Evolutionary conservation across 192 early-diverging fungal genomes (phyloP), one percentile per base, ranked within the genome.

Genomic region (Coemansia sp.): DNA sequence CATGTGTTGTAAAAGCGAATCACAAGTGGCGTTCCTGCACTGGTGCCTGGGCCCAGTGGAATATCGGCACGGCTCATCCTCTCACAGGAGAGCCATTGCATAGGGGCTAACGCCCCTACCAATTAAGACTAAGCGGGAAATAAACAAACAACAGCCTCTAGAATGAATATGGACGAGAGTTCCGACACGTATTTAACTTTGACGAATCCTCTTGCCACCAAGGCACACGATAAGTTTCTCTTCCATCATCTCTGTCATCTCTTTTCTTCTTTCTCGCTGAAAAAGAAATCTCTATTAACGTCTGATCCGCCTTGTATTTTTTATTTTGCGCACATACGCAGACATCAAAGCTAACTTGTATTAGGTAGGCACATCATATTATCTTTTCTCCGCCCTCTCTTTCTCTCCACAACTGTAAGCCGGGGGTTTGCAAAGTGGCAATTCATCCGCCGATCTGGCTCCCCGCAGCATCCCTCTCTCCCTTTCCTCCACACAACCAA

Each of bases 371-470:
- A 29, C 9, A n/a, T 21, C 7, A 50, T 14, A 55, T 29, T 8
- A 19, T 14, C 41, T 36, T 3, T 15, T 45, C 21, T 50, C 19
- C 48, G n/a, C 48, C 14, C 12, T 14, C 51, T 11, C 51, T 27
- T 1, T 31, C 23, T 29, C 51, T 4, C 48, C 19, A 9, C 48
- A 50, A 9, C 12, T 27, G 25, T 55, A 29, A 25, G 21, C 45
- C 21, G 45, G 45, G 45, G 45, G 27, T 27, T 48, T 48, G 45
- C 51, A 55, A 55, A 55, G 51, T 55, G 51, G 51, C 51, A 55
- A 55, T 55, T 55, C 23, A 55, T 55, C 51, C 51, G 12, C 51
- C 51, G 51, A 55, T 55, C 51, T 55, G 51, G 51, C 27, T 14
- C 51, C 51, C 23, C 51, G 25, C 45, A 48, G 15, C 45, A 48